These are phyloP conservation scores for Drechmeria coniospora DNA, from an alignment of 2,329 filamentous ascomycete genomes.

Conservation along the genomic window DNA sequence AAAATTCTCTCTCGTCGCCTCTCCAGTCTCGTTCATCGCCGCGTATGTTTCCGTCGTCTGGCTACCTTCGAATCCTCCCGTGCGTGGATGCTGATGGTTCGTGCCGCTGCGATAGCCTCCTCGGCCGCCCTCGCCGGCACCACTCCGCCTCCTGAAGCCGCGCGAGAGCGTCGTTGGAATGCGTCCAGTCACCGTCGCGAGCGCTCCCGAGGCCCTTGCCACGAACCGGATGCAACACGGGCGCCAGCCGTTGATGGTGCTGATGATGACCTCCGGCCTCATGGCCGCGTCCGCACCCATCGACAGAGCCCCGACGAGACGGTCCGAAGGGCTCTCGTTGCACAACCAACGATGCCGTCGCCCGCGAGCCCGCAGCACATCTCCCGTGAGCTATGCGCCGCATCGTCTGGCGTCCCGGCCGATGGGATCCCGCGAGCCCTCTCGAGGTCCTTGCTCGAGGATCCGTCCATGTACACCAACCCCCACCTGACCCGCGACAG, in stretches of 20 bases:
- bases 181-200: constrained; percentile 32
- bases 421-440: constrained; percentile 28
- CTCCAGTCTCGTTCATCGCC: constrained; percentile 41
- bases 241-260: constrained; percentile 26
- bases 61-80: constrained; percentile 5
- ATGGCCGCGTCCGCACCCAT: constrained; percentile 22
- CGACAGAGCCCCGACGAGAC: constrained; percentile 21
- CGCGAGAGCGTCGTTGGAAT: too few relatives aligned
- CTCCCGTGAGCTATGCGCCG: constrained; percentile 11
- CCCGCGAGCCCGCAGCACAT: constrained; percentile 14
- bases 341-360: constrained; percentile 21
- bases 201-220: constrained; percentile 39
- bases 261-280: constrained; percentile 26
- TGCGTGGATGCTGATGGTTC: constrained; percentile 13
- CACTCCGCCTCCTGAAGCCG: constrained; percentile 37
- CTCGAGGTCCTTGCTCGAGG: constrained; percentile 43
- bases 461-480: constrained; percentile 52
- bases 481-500: constrained; percentile 42
- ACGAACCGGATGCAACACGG: constrained; percentile 28
- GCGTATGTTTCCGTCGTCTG: constrained; percentile 32
- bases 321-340: constrained; percentile 33
- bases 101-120: constrained; percentile 13
- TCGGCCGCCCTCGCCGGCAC: constrained; percentile 19
- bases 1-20: constrained; percentile 46
- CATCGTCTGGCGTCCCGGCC: constrained; percentile 18